Evolutionary conservation across 2,329 filamentous ascomycete species (phyloP).

Genomic region (Hypoxylon sp.): DNA sequence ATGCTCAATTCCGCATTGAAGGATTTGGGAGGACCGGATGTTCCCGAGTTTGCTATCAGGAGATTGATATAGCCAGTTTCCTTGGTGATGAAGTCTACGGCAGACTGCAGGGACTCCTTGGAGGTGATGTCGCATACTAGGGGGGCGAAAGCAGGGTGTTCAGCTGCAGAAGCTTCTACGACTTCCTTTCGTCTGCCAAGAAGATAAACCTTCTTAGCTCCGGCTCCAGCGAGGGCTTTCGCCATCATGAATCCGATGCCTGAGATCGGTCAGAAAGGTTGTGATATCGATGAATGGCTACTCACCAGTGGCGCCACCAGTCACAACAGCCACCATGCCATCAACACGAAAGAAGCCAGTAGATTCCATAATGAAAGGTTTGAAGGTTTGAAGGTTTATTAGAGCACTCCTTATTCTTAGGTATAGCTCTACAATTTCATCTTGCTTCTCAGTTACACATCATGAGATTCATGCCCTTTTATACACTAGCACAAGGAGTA

Average conservation of each 20-base stretch:
- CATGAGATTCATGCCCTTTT: too few species aligned
- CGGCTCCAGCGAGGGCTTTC: constrained; percentile 53
- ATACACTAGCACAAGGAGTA: neutral
- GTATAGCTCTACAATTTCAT: too few species aligned
- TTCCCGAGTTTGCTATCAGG: constrained; percentile 68
- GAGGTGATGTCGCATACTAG: constrained; percentile 68
- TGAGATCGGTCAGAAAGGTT: too few species aligned
- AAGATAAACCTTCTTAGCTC: constrained; percentile 62
- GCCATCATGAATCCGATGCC: constrained; percentile 42
- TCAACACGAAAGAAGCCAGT: constrained; percentile 59
- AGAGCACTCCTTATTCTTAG: neutral
- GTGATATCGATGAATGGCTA: too few species aligned
- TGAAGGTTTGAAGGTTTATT: neutral
- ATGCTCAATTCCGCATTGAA: constrained; percentile 43
- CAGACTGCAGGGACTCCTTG: constrained; percentile 66
- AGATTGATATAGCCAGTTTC: constrained; percentile 70
- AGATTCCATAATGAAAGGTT: constrained; percentile 29
- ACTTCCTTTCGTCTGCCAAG: constrained; percentile 57
- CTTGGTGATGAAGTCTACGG: constrained; percentile 63
- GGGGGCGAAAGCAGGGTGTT: constrained; percentile 46
- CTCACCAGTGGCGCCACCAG: constrained; percentile 61
- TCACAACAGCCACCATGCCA: constrained; percentile 61
- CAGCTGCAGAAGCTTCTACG: constrained; percentile 53
- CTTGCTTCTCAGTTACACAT: too few species aligned
- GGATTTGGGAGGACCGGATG: constrained; percentile 57